Evolutionary conservation across 768 basidiomycete species (phyloP).

Genomic region (Boletus coccyginus): DNA sequence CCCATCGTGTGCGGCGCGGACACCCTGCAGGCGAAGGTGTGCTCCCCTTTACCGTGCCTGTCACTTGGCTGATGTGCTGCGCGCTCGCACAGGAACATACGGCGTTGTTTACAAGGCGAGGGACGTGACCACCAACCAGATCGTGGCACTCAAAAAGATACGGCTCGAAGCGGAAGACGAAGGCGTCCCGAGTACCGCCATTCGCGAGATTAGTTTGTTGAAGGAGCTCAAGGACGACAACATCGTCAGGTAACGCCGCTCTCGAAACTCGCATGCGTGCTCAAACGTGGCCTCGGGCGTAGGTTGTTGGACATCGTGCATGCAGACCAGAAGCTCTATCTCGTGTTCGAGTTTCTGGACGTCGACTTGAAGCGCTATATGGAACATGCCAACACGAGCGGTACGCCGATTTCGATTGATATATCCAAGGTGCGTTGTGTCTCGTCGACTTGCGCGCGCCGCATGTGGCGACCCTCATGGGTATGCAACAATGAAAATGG

Average conservation of each 20-base stretch:
- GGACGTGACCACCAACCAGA: conserved; percentile 70
- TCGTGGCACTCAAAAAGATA: conserved; percentile 99
- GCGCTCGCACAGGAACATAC: conserved; percentile 72
- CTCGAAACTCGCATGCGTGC: not conserved
- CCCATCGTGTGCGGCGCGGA: conserved; percentile 16
- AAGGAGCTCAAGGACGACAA: conserved; percentile 97
- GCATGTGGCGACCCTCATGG: conserved; percentile 5
- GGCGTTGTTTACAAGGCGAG: conserved; percentile 98
- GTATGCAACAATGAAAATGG: conserved; percentile 10
- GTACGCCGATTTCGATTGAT: conserved; percentile 67
- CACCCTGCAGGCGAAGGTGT: conserved; percentile 43
- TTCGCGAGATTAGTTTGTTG: conserved; percentile 94
- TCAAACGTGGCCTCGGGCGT: not conserved
- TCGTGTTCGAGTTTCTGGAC: conserved; percentile 97
- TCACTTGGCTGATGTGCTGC: conserved; percentile 2
- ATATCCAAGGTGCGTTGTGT: conserved; percentile 72
- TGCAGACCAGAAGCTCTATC: conserved; percentile 93
- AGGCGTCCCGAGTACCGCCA: conserved; percentile 96
- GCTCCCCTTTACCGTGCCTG: not conserved
- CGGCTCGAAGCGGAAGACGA: conserved; percentile 97
- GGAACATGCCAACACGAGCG: conserved; percentile 75
- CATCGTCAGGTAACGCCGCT: conserved; percentile 70
- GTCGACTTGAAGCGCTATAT: conserved; percentile 97
- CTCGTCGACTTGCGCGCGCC: not conserved
- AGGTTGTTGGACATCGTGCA: conserved; percentile 97